phyloP scores from a whole-genome alignment of 208 protist genomes.

The Trichomonas tenax region DNA sequence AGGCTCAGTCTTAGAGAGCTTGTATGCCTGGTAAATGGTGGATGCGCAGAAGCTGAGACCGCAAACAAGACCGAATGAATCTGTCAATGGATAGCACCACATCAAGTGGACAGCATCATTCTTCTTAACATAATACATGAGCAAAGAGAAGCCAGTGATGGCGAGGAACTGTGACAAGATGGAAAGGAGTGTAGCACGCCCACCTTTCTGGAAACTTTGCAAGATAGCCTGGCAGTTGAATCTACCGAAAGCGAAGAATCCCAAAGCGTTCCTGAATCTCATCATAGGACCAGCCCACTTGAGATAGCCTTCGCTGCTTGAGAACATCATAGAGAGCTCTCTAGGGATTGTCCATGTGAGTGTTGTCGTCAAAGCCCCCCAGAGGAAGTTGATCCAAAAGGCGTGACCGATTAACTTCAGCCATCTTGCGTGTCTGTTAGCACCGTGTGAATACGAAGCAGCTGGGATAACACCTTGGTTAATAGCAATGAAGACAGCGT shows the following conservation, averaged over 20 bases:
- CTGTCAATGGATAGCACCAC: neutral
- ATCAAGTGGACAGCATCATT: neutral
- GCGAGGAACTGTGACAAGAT: neutral
- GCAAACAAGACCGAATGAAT: neutral
- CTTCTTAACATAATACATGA: neutral
- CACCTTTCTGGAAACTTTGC: neutral
- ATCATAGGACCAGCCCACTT: neutral
- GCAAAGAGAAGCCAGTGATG: neutral
- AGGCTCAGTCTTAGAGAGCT: neutral
- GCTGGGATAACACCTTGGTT: neutral
- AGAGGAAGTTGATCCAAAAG: neutral
- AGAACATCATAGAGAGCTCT: neutral
- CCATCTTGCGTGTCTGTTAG: neutral
- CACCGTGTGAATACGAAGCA: neutral
- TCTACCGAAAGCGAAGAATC: neutral
- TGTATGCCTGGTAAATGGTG: neutral
- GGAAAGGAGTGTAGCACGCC: neutral
- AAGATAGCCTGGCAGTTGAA: neutral
- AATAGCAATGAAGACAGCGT: neutral
- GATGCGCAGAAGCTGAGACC: neutral
- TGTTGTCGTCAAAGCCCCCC: neutral
- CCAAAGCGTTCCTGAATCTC: neutral
- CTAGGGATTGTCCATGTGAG: neutral
- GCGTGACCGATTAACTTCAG: neutral
- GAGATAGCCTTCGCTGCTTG: neutral